Base-by-base conservation (phyloP, 768 basidiomycete genomes). In the Pleurotus eryngii region DNA sequence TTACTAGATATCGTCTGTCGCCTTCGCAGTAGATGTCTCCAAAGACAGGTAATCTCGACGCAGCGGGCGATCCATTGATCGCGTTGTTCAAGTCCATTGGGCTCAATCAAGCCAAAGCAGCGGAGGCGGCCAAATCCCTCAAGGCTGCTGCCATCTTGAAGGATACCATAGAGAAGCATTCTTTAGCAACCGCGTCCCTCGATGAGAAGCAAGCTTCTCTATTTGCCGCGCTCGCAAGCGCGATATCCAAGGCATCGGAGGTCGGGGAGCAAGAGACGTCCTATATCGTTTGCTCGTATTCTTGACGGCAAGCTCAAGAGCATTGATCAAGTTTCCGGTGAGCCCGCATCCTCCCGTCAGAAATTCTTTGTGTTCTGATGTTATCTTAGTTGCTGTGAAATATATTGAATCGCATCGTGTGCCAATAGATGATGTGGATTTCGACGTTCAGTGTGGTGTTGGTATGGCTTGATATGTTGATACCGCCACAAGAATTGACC, bases 301-400 rank as follows among this genome's bases (percentile, higher is more conserved):
- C 68, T 85, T n/a, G 81, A 85, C 56, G 86, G 82, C 18, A 82
- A 82, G 61, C 70, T 98, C 57, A 90, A 87, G 72, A 84, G 81
- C 35, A 80, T 84, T 3, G 96, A 98, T 69, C 95, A 98, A 76
- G 84, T 97, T 22, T 77, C 82, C 54, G 95, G 95, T 94, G 64
- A 63, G 86, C 71, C 5, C 9, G 15, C 8, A 35, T 35, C 30
- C 30, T 35, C 11, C 30, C 30, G 30, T 2, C 11, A 11, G 8
- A 11, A 9, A 35, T 35, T 9, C 11, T 35, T 35, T 11, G 8
- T 35, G 30, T 35, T 35, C 30, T 35, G 30, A 35, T 35, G 9
- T 35, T 9, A 35, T 35, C 30, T 40, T 7, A 92, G 92, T 86
- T 64, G 92, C 91, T 12, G 76, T 83, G 18, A 93, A 88, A 70